Base-by-base conservation (phyloP, 768 basidiomycete species). In the Rhizopogon vesiculosus region DNA sequence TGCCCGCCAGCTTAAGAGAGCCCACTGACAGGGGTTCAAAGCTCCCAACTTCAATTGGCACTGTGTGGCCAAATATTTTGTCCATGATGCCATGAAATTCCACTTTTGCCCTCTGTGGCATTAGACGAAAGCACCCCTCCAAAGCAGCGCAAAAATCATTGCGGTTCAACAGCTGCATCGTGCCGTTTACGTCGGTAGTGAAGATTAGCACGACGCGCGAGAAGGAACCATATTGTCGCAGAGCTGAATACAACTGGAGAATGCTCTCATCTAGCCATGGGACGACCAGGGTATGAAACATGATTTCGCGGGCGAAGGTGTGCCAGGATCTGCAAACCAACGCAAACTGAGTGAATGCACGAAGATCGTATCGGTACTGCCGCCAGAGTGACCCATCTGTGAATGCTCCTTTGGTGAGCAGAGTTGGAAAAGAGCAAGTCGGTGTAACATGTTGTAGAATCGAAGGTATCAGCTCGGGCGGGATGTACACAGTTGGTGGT, bases 211-310 rank as follows among this genome's bases (percentile, higher is more conserved):
- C 19, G 46, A 33, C 7, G 13, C 46, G 46, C 13, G 46, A 33
- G 19, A 19, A 33, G 31, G 46, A 48, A 33, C 31, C 31, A 19
- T 5, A 48, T 33, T 48, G 2, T 13, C 13, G 46, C 7, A 48
- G 31, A 19, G 33, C 18, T 8, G 46, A 33, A 48, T 31, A 48
- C 18, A 33, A 18, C 31, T 19, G 31, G 46, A 48, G 31, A 48
- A 33, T 48, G 33, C 45, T 71, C 29, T 66, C 57, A 50, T 58
- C 15, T 16, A 42, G 58, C 3, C 70, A 63, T 54, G 70, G 70
- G 22, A 71, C 50, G 19, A 71, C 56, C 7, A 71, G 58, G 9
- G 66, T 61, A 42, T 67, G 69, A 41, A 68, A 66, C 25, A 48
- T 53, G 35, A 62, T 62, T 9, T 45, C 35, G 18, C 45, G 45